These are phyloP conservation scores for Aspergillus funiculosus DNA, from an alignment of 495 filamentous ascomycete genomes.

Conservation along the genomic window DNA sequence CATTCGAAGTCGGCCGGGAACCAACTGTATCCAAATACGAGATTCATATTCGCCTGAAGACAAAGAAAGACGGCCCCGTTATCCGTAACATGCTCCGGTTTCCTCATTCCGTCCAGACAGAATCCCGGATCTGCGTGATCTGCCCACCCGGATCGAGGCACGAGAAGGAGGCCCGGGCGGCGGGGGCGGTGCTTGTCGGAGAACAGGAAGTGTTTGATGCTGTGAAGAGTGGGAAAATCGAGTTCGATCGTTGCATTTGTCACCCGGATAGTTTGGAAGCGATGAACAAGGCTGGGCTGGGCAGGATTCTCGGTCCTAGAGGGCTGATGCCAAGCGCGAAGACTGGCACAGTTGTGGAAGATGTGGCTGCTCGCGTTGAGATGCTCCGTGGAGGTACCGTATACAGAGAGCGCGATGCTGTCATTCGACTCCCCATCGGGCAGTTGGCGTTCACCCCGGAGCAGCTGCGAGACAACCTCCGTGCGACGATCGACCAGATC, in stretches of 20 bases:
- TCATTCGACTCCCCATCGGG: constrained; percentile 81
- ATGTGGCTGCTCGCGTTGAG: constrained; percentile 62
- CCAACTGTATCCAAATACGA: constrained; percentile 79
- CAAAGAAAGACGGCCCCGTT: constrained; percentile 73
- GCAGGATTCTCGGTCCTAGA: constrained; percentile 75
- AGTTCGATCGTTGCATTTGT: constrained; percentile 86
- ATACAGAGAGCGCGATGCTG: constrained; percentile 79
- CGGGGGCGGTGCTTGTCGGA: constrained; percentile 76
- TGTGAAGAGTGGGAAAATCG: constrained; percentile 65
- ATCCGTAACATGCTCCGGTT: constrained; percentile 83
- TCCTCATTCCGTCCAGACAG: constrained; percentile 81
- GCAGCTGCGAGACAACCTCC: constrained; percentile 79
- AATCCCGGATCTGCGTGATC: constrained; percentile 80
- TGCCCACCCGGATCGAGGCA: constrained; percentile 68
- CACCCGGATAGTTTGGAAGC: constrained; percentile 68
- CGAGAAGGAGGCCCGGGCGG: constrained; percentile 61
- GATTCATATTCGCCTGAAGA: constrained; percentile 69
- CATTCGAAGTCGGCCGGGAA: constrained; percentile 80
- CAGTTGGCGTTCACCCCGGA: constrained; percentile 87
- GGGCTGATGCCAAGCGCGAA: constrained; percentile 90
- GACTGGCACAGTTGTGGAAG: constrained; percentile 77
- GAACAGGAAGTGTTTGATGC: constrained; percentile 78
- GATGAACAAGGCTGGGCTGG: constrained; percentile 72
- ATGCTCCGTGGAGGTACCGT: constrained; percentile 77
- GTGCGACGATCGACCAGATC: constrained; percentile 64